Conservation (phyloP, 108 stramenopile genomes). For the Stephanodiscus triporus region DNA sequence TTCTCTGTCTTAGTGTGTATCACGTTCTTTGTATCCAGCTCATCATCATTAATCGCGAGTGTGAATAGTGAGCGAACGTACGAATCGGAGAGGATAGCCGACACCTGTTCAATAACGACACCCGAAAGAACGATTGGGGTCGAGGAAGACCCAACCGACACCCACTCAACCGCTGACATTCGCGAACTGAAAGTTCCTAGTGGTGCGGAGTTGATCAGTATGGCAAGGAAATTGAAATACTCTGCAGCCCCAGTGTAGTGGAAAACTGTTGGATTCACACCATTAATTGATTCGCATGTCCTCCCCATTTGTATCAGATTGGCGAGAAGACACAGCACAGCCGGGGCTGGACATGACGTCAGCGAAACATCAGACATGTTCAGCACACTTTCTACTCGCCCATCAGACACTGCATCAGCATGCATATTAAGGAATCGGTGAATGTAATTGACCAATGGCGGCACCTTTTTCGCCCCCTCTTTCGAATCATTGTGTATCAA, state of each 20-base stretch:
- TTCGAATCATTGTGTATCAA: conserved; percentile 11
- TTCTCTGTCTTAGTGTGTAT: conserved; percentile 68
- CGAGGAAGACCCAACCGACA: conserved; percentile 70
- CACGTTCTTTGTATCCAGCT: conserved; percentile 51
- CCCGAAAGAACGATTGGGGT: conserved; percentile 73
- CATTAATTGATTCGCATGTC: conserved; percentile 57
- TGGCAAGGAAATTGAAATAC: conserved; percentile 69
- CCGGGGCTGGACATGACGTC: conserved; percentile 65
- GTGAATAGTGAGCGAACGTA: conserved; percentile 70
- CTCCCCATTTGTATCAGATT: conserved; percentile 72
- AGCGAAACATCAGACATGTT: conserved; percentile 61
- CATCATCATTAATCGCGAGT: conserved; percentile 60
- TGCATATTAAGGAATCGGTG: conserved; percentile 44
- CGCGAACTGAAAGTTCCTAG: conserved; percentile 69
- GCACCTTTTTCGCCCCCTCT: conserved; percentile 1
- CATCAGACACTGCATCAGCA: conserved; percentile 44
- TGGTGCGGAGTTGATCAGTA: conserved; percentile 71
- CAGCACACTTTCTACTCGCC: conserved; percentile 51
- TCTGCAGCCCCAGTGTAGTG: conserved; percentile 56
- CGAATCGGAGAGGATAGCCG: conserved; percentile 59
- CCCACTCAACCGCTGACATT: conserved; percentile 81
- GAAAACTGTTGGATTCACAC: conserved; percentile 36
- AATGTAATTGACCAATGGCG: conserved; percentile 49
- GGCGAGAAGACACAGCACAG: conserved; percentile 70
- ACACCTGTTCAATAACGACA: conserved; percentile 77